phyloP scores from a whole-genome alignment of 1,139 yeast genomes.

The Lodderomyces metapsilosis region DNA sequence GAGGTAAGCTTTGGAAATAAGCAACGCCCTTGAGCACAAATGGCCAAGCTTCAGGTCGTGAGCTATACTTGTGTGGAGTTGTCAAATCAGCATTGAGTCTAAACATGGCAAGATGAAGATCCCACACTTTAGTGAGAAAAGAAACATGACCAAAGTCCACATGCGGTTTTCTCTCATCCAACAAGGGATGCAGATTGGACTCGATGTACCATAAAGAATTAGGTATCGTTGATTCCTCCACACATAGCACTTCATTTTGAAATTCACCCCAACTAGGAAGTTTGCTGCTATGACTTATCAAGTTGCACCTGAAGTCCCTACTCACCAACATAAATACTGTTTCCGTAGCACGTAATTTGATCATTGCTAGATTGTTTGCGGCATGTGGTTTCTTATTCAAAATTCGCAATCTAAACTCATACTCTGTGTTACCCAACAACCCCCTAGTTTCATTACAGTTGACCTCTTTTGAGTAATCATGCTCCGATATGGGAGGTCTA shows the following conservation, averaged over 20 bases:
- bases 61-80: constrained; percentile 28
- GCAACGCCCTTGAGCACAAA: constrained; percentile 33
- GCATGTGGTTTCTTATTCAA: constrained; percentile 27
- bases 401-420: constrained; percentile 50
- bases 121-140: constrained; percentile 30
- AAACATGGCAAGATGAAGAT: constrained; percentile 37
- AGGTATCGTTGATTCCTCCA: constrained; percentile 57
- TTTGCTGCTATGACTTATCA: constrained; percentile 59
- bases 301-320: constrained; percentile 56
- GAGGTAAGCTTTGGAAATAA: constrained; percentile 16
- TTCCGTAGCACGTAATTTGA: constrained; percentile 49
- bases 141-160: constrained; percentile 25
- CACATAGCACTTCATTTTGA: constrained; percentile 77
- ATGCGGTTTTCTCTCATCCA: constrained; percentile 24
- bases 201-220: constrained; percentile 69
- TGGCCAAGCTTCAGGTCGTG: constrained; percentile 43
- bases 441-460: constrained; percentile 58
- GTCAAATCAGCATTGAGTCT: constrained; percentile 27
- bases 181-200: constrained; percentile 52
- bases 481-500: constrained; percentile 77
- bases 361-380: constrained; percentile 31
- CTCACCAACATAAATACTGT: constrained; percentile 60
- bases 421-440: constrained; percentile 48
- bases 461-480: constrained; percentile 76
- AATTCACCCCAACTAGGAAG: constrained; percentile 70